Conservation (phyloP, 2,329 filamentous ascomycete genomes). For the Gremmenia infestans region DNA sequence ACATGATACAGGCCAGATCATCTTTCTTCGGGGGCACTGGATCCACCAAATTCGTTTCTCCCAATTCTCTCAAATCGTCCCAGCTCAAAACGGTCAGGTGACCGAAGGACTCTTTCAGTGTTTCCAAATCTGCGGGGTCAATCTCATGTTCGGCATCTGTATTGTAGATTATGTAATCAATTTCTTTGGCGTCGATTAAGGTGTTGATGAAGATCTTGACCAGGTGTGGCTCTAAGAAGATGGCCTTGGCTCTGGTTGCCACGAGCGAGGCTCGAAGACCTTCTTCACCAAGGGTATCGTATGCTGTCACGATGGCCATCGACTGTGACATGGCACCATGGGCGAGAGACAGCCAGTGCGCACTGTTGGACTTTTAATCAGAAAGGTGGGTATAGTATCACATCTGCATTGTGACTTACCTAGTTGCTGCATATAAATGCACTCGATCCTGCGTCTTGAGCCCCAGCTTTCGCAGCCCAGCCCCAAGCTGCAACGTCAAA, state of each 20-base stretch:
- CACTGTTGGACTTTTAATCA: slow-evolving; percentile 1
- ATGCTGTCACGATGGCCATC: slow-evolving; percentile 84
- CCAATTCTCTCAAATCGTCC: slow-evolving; percentile 45
- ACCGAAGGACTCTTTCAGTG: slow-evolving; percentile 50
- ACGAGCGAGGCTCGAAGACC: slow-evolving; percentile 80
- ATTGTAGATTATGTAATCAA: slow-evolving; percentile 48
- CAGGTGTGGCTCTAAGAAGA: slow-evolving; percentile 80
- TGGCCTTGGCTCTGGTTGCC: slow-evolving; percentile 72
- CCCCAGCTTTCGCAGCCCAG: slow-evolving; percentile 66
- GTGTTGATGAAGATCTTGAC: slow-evolving; percentile 51
- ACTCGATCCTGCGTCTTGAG: slow-evolving; percentile 59
- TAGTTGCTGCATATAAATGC: slow-evolving; percentile 75
- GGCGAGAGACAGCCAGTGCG: slow-evolving; percentile 42
- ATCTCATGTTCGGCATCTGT: slow-evolving; percentile 47
- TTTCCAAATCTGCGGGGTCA: slow-evolving; percentile 42
- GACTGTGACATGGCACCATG: slow-evolving; percentile 66
- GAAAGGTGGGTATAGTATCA: background rate
- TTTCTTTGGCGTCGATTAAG: slow-evolving; percentile 50
- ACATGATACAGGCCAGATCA: slow-evolving; percentile 76
- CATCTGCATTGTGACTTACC: slow-evolving; percentile 16
- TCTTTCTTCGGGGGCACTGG: slow-evolving; percentile 64
- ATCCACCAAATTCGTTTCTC: slow-evolving; percentile 57
- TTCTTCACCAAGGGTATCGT: slow-evolving; percentile 80
- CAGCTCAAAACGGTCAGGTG: slow-evolving; percentile 46
- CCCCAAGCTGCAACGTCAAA: slow-evolving; percentile 59